Base-by-base conservation (phyloP, 441 rosid species). In the Populus trichocarpa region DNA sequence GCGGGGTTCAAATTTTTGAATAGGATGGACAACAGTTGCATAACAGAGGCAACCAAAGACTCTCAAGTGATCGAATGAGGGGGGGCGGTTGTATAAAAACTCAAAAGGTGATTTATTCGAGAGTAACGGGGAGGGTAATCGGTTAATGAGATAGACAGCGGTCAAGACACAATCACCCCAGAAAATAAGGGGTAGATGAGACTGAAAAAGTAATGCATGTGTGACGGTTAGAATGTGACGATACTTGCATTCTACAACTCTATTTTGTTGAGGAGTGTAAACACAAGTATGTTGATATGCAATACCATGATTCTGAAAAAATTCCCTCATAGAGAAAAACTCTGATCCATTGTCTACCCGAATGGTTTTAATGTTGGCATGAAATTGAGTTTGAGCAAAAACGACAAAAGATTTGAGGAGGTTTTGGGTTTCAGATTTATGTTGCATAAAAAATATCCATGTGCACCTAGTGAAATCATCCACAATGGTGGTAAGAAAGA, bases 251-350 rank as follows among this genome's bases (percentile, higher is more conserved):
- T 26, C 26, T 1, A 13, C 12, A 0, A 76, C 67, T 9, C 72
- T 30, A 50, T 68, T 76, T 50, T 76, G 11, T 30, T 76, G 50
- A 30, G 68, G 68, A 32, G 67, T 76, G 63, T 50, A 33, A 10
- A 28, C 14, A n/a, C 10, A 67, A 66, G 64, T 35, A 16, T 5
- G 0, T 8, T 68, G 50, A 8, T 9, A 32, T 28, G 23, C 16
- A 26, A 68, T 76, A 1, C 57, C 38, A 33, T 69, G 23, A 20
- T 28, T 10, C 25, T 35, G 4, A 70, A 46, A 35, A 16, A 57
- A 70, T 2, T 2, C 0, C 25, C 25, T 9, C 69, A 70, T 68
- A 22, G 3, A 50, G 0, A 25, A 13, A 8, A 77, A 77, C 23
- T 70, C 20, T 3, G 18, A 50, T 1, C 63, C 32, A 36, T 77